phyloP scores from a whole-genome alignment of 495 filamentous ascomycete genomes.

The Hyaloscypha bicolor region DNA sequence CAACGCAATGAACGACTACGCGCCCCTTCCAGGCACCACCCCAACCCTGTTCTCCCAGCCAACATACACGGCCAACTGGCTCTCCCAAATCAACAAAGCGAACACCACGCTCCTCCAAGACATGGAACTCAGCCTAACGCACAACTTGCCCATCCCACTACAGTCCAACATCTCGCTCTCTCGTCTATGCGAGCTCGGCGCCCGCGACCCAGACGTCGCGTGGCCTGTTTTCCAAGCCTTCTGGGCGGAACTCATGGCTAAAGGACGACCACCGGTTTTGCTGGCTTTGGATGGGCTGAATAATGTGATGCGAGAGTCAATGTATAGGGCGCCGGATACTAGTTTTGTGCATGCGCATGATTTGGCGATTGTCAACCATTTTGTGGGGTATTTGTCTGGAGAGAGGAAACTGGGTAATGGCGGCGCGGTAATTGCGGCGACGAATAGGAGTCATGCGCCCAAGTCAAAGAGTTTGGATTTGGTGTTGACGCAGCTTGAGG shows the following conservation, averaged over 20 bases:
- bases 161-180: constrained; percentile 64
- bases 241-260: constrained; percentile 72
- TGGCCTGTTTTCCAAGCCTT: constrained; percentile 83
- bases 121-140: constrained; percentile 58
- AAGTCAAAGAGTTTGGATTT: constrained; percentile 63
- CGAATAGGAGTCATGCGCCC: constrained; percentile 65
- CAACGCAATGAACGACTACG: constrained; percentile 77
- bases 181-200: constrained; percentile 68
- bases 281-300: constrained; percentile 76
- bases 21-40: constrained; percentile 57
- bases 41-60: constrained; percentile 74
- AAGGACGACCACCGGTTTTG: constrained; percentile 76
- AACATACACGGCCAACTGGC: constrained; percentile 68
- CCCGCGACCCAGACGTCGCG: constrained; percentile 71
- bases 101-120: constrained; percentile 67
- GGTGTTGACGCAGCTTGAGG: constrained; percentile 49
- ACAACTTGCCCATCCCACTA: constrained; percentile 59
- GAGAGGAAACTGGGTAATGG: constrained; percentile 66
- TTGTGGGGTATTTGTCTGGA: constrained; percentile 69
- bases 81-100: constrained; percentile 69
- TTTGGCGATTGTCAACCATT: constrained; percentile 73
- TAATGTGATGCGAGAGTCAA: constrained; percentile 74
- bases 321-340: constrained; percentile 68
- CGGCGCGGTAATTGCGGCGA: constrained; percentile 76
- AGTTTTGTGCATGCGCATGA: constrained; percentile 86